Conservation (phyloP, 495 filamentous ascomycete genomes). For the Lasiosphaeriaceae sp. region DNA sequence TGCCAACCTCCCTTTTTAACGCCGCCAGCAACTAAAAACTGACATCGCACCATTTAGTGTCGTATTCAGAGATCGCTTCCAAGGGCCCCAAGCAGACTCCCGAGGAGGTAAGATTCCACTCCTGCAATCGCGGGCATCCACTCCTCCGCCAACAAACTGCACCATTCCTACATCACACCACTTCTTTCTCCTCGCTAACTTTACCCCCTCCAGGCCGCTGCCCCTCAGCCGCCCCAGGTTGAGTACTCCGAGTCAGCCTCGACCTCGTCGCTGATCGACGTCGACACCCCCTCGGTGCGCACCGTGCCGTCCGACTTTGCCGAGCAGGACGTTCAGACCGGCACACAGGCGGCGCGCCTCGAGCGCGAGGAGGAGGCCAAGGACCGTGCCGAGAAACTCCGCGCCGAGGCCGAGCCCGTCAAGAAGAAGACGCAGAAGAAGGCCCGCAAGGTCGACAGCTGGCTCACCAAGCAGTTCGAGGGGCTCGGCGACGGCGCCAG, state of each 20-base stretch:
- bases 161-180: not conserved
- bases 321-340: slow-evolving; percentile 62
- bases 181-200: slow-evolving; percentile 8
- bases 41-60: slow-evolving; percentile 47
- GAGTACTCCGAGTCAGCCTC: slow-evolving; percentile 55
- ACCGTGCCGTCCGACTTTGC: slow-evolving; percentile 65
- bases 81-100: slow-evolving; percentile 69
- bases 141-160: not conserved
- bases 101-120: slow-evolving; percentile 54
- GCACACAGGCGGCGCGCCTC: slow-evolving; percentile 65
- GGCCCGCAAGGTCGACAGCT: slow-evolving; percentile 36
- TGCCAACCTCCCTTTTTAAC: too few relatives aligned
- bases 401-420: slow-evolving; percentile 44
- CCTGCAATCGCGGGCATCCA: not conserved
- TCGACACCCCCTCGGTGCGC: slow-evolving; percentile 68
- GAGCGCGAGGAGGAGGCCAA: slow-evolving; percentile 43
- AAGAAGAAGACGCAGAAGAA: slow-evolving; percentile 49
- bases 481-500: slow-evolving; percentile 21
- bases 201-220: slow-evolving; percentile 46
- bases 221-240: slow-evolving; percentile 61
- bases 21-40: not conserved
- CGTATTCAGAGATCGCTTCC: slow-evolving; percentile 71
- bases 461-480: slow-evolving; percentile 34
- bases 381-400: slow-evolving; percentile 36
- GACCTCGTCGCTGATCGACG: slow-evolving; percentile 64